phyloP scores from a whole-genome alignment of 2,329 filamentous ascomycete species.

The Ceratocystis smalleyi region DNA sequence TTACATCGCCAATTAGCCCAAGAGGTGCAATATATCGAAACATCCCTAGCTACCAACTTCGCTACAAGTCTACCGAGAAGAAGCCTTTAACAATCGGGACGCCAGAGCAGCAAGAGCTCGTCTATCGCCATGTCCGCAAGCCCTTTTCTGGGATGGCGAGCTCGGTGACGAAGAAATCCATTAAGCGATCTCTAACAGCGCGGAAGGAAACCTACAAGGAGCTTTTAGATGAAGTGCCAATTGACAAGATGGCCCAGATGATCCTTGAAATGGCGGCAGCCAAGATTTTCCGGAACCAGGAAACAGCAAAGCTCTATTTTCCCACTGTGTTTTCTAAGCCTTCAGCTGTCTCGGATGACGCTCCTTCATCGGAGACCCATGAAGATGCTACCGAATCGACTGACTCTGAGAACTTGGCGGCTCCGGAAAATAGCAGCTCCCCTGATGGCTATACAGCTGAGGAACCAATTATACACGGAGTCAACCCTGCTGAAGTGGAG shows the following conservation, averaged over 20 bases:
- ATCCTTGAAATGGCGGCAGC: conserved; percentile 7
- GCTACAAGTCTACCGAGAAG: neutral
- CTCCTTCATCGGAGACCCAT: neutral
- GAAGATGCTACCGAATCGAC: neutral
- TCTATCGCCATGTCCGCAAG: conserved; percentile 10
- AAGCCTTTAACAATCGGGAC: neutral
- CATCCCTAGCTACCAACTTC: neutral
- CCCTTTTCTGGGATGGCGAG: neutral
- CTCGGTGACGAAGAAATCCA: neutral
- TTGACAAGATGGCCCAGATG: conserved; percentile 7
- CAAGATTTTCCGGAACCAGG: conserved; percentile 7
- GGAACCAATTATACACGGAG: neutral
- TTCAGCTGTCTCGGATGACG: neutral
- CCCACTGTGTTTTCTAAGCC: neutral
- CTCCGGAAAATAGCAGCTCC: neutral
- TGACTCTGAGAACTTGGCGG: neutral
- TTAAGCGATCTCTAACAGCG: conserved; percentile 1
- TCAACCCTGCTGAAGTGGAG: neutral
- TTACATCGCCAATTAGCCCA: neutral
- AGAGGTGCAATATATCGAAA: neutral
- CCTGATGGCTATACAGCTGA: too few relatives aligned
- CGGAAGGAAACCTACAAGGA: neutral
- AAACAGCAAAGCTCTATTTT: conserved; percentile 5
- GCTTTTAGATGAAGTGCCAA: conserved; percentile 1
- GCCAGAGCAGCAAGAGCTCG: neutral